Percentiles rank a stretch among this genome's conserved stretches.
Evolutionary conservation across 352 stramenopile species (phyloP).

Genomic region (Phytophthora cactorum): DNA sequence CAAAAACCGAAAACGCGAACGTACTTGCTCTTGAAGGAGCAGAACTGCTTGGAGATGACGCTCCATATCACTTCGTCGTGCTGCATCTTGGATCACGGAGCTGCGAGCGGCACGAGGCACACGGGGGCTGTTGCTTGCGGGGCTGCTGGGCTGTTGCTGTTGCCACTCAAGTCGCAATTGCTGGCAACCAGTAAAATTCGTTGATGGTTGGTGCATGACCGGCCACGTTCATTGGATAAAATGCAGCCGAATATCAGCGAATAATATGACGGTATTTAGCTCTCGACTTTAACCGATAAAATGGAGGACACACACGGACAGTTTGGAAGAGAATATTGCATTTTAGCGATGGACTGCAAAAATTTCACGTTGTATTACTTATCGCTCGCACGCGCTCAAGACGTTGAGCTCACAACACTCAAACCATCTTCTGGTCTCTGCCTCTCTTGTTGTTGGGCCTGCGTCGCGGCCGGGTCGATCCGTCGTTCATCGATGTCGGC

Average conservation of each 20-base stretch:
- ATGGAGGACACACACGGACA: background rate
- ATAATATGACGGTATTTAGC: background rate
- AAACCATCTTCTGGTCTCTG: slow-evolving; percentile 9
- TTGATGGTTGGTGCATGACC: slow-evolving; percentile 4
- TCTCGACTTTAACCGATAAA: too few species aligned
- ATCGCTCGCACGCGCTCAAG: slow-evolving; percentile 4
- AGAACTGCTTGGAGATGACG: slow-evolving; percentile 99
- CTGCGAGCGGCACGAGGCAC: background rate
- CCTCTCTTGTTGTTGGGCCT: slow-evolving; percentile 12
- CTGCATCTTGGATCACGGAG: slow-evolving; percentile 72
- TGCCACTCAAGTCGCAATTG: slow-evolving; percentile 32
- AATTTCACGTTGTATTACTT: slow-evolving; percentile 23
- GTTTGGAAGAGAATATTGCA: too few species aligned
- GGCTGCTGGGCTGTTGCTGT: background rate
- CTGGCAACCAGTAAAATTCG: slow-evolving; percentile 34
- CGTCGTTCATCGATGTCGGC: background rate
- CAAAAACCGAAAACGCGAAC: slow-evolving; percentile 8
- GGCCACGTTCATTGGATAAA: slow-evolving; percentile 22
- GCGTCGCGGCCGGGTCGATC: background rate
- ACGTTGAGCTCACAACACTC: slow-evolving; percentile 21
- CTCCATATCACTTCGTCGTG: slow-evolving; percentile 99
- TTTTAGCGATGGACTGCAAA: slow-evolving; percentile 10
- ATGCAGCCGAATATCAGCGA: slow-evolving; percentile 3
- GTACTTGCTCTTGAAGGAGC: slow-evolving; percentile 98
- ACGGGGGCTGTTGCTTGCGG: background rate